Percentiles rank a stretch among this genome's conserved stretches.
Conservation (phyloP, 176 grass and related monocot species). For the Cenchrus fungigraminus region DNA sequence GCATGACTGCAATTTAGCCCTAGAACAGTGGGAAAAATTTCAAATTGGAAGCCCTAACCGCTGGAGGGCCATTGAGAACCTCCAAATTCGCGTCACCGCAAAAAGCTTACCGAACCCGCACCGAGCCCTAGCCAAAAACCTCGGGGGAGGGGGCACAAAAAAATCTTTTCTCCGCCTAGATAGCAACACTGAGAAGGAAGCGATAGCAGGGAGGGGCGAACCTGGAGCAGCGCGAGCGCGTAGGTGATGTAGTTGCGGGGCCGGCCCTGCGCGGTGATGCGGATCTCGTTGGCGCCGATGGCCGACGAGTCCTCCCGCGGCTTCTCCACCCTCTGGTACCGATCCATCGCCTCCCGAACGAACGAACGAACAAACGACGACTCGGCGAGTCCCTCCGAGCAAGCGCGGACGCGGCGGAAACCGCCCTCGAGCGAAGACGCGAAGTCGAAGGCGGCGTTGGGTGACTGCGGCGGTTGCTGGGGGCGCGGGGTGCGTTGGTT, state of each 20-base stretch:
- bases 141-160: not conserved
- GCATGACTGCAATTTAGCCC: not conserved
- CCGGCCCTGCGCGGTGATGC: constrained; percentile 71
- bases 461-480: constrained; percentile 3
- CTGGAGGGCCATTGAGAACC: not conserved
- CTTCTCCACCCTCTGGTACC: constrained; percentile 77
- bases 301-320: constrained; percentile 51
- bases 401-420: not conserved
- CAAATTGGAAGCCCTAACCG: not conserved
- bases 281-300: constrained; percentile 69
- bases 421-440: not conserved
- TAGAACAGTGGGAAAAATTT: not conserved
- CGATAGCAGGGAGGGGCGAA: not conserved
- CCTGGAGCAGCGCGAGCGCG: constrained; percentile 66
- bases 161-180: not conserved
- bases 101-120: not conserved
- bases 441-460: not conserved
- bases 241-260: constrained; percentile 75
- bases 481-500: not conserved
- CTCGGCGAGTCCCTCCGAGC: not conserved
- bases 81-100: not conserved
- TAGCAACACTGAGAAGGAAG: not conserved
- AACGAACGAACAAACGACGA: too few species aligned
- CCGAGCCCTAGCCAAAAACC: constrained; percentile 29
- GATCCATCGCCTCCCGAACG: constrained; percentile 48